Conservation (phyloP, 495 filamentous ascomycete species). For the Hypoxylon fragiforme region DNA sequence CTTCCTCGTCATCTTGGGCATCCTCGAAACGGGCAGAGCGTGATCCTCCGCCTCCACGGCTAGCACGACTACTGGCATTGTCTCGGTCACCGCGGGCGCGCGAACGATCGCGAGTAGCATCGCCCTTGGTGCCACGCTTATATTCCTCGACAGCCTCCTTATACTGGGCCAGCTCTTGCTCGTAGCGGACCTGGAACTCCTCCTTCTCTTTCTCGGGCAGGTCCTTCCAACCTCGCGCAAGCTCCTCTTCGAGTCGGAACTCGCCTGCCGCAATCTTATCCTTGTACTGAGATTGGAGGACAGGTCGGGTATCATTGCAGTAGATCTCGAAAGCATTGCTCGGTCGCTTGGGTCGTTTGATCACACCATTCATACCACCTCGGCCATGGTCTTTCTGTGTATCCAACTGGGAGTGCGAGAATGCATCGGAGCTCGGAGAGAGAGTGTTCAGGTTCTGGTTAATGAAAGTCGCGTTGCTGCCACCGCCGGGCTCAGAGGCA, state of each 20-base stretch:
- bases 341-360: conserved; percentile 46
- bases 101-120: conserved; percentile 38
- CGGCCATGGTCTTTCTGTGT: conserved; percentile 36
- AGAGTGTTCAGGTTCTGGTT: conserved; percentile 47
- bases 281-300: conserved; percentile 43
- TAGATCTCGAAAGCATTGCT: conserved; percentile 57
- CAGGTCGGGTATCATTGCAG: conserved; percentile 48
- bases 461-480: conserved; percentile 43
- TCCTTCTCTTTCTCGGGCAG: conserved; percentile 49
- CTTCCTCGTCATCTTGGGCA: conserved; percentile 33
- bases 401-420: conserved; percentile 43
- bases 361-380: conserved; percentile 26
- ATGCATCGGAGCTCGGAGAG: conserved; percentile 54
- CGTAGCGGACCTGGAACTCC: conserved; percentile 47
- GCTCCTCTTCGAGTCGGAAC: conserved; percentile 47
- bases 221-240: conserved; percentile 55
- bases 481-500: conserved; percentile 35
- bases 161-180: conserved; percentile 45
- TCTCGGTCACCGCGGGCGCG: conserved; percentile 32
- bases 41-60: conserved; percentile 19
- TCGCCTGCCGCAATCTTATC: conserved; percentile 43
- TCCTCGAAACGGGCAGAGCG: conserved; percentile 34
- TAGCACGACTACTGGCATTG: conserved; percentile 4
- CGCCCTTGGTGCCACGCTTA: conserved; percentile 37
- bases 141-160: conserved; percentile 43